These are phyloP conservation scores for Sporobolus alterniflorus DNA, from an alignment of 202 grass and related monocot species.

Conservation along the genomic window DNA sequence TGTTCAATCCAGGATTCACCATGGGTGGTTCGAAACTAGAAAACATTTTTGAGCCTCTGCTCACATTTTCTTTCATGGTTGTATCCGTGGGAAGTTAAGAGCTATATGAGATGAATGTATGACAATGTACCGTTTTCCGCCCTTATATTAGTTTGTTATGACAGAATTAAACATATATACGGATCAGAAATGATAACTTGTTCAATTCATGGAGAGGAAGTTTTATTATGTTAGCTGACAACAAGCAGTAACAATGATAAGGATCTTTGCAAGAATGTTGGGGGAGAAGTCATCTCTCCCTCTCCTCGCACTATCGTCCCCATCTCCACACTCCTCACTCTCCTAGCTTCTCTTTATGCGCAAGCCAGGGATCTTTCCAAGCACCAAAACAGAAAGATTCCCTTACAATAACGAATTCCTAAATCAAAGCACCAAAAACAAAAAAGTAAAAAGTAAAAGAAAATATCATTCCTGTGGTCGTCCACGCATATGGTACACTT, in stretches of 20 bases:
- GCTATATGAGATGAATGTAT: neutral
- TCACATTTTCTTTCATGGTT: neutral
- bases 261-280: slow-evolving; percentile 53
- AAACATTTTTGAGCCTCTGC: neutral
- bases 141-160: neutral
- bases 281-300: slow-evolving; percentile 68
- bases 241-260: slow-evolving; percentile 33
- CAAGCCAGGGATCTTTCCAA: slow-evolving; percentile 54
- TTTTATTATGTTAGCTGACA: slow-evolving; percentile 35
- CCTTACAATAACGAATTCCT: slow-evolving; percentile 43
- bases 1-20: too few relatives aligned
- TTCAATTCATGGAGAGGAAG: neutral
- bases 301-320: slow-evolving; percentile 58
- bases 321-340: slow-evolving; percentile 22
- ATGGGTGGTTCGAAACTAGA: too few relatives aligned
- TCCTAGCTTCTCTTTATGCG: slow-evolving; percentile 45
- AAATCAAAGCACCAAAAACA: slow-evolving; percentile 28
- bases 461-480: slow-evolving; percentile 14
- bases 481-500: slow-evolving; percentile 25
- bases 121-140: neutral
- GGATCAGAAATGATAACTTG: neutral
- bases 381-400: slow-evolving; percentile 62
- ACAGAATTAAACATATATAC: neutral
- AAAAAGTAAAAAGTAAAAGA: neutral
- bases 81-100: neutral